phyloP scores from a whole-genome alignment of 371 early-diverging fungal species.

The Thermomucor indicae-seudaticae region DNA sequence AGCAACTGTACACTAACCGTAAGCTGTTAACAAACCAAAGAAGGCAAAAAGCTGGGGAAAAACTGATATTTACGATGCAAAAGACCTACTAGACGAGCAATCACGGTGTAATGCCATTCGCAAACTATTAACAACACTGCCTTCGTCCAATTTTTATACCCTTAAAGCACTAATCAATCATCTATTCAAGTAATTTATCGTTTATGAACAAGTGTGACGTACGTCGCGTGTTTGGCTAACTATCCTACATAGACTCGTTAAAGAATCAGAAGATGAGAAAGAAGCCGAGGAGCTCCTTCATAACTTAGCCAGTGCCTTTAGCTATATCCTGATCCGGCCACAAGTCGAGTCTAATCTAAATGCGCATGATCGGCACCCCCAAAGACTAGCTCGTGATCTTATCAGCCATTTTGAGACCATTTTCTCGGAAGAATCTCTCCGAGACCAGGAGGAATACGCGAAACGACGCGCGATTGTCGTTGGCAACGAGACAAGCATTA shows the following conservation, averaged over 20 bases:
- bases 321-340: constrained; percentile 59
- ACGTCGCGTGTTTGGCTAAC: too few relatives aligned
- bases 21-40: constrained; percentile 12
- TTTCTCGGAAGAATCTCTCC: constrained; percentile 21
- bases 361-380: constrained; percentile 57
- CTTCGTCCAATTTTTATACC: constrained; percentile 49
- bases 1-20: constrained; percentile 61
- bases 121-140: constrained; percentile 48
- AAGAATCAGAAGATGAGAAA: background rate
- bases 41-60: background rate
- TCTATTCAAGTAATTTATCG: constrained; percentile 38
- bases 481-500: background rate
- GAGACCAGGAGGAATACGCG: constrained; percentile 25
- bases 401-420: constrained; percentile 28
- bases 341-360: constrained; percentile 44
- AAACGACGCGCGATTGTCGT: constrained; percentile 19
- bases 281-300: constrained; percentile 2
- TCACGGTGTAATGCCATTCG: constrained; percentile 40
- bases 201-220: too few relatives aligned
- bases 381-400: constrained; percentile 52
- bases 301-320: constrained; percentile 32
- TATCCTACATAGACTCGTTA: too few relatives aligned
- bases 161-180: constrained; percentile 42
- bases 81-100: constrained; percentile 34
- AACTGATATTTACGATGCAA: background rate